These are phyloP conservation scores for Prosopis cineraria DNA, from an alignment of 306 rosid genomes.

Conservation along the genomic window DNA sequence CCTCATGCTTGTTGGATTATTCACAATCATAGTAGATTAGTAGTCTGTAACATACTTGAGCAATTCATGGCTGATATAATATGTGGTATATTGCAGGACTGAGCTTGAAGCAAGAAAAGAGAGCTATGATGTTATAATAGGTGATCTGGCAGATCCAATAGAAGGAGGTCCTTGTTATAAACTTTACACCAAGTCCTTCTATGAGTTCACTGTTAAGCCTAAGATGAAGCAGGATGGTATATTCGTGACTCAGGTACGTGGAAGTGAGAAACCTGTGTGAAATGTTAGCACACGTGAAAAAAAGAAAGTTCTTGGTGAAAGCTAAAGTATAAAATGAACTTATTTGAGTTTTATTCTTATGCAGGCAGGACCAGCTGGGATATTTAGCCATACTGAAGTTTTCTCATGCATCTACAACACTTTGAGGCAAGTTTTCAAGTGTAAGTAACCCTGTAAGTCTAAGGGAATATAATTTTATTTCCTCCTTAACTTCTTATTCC, in stretches of 20 bases:
- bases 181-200: constrained; percentile 94
- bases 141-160: constrained; percentile 95
- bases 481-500: background rate
- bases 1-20: background rate
- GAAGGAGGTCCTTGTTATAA: constrained; percentile 98
- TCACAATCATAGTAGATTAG: background rate
- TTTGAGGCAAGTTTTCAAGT: constrained; percentile 85
- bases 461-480: background rate
- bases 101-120: constrained; percentile 70
- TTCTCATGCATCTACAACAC: constrained; percentile 96
- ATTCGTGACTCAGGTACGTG: constrained; percentile 84
- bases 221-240: constrained; percentile 81
- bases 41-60: background rate
- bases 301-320: background rate
- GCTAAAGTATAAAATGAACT: background rate
- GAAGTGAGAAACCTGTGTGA: background rate
- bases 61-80: background rate
- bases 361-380: constrained; percentile 99
- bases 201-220: constrained; percentile 79
- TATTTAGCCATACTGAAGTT: constrained; percentile 92
- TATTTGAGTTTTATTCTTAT: constrained; percentile 4
- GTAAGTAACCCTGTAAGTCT: constrained; percentile 45
- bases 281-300: background rate
- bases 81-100: constrained; percentile 55
- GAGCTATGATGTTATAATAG: constrained; percentile 78